Evolutionary conservation across 306 rosid genomes (phyloP), one percentile per base, ranked within the genome.

Genomic region (Prunus salicina): DNA sequence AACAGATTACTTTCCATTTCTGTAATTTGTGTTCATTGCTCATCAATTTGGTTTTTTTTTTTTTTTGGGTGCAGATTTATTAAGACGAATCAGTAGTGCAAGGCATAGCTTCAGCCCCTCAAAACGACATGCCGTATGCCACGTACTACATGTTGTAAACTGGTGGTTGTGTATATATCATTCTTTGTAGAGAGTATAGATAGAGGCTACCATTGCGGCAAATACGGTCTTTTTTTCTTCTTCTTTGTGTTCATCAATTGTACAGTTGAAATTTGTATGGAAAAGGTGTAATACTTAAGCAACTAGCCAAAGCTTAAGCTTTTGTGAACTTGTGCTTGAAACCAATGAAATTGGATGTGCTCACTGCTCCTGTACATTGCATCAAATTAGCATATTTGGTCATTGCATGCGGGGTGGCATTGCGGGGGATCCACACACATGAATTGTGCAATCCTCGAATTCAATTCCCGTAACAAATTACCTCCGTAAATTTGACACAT

Each of bases 191-290:
- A 28, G 46, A 30, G 18, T n/a, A 11, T 5, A 18, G 66, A 66
- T 18, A 58, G 65, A 79, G 62, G 69, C 41, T 27, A 43, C 25
- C 57, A 28, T 34, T 24, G 66, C 43, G 53, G 73, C 66, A 2
- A 25, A 64, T 49, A 66, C 61, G 28, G 41, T 51, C 62, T 14
- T 20, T 30, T 30, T 24, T 51, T 72, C 27, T 60, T 12, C 34
- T 60, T 57, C 30, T 57, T 64, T 27, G 12, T 2, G 43, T 57
- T 79, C 46, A 72, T 56, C 70, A 80, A 80, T 8, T 80, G 83
- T 80, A 80, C 79, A 80, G 82, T 58, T 22, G 43, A 22, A 64
- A 22, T 67, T 55, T 56, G 52, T 57, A 67, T 46, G 69, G 8
- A 27, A 60, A 67, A 41, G 32, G 34, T 46, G 58, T 49, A 68